phyloP scores from a whole-genome alignment of 2,329 filamentous ascomycete species.

The Ophiostoma sp. region DNA sequence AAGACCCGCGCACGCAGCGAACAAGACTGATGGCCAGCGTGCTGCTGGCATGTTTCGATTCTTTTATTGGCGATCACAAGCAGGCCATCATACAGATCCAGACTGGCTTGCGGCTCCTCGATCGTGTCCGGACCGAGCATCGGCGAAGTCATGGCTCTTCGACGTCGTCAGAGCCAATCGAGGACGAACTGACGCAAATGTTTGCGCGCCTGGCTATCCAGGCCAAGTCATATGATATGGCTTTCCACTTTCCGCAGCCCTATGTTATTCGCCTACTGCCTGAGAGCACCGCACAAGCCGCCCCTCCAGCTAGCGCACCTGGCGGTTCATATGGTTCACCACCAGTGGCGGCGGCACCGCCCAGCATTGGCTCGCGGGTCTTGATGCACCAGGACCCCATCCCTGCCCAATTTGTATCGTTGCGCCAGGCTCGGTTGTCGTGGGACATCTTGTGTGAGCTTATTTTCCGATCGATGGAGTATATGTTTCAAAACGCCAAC shows the following conservation, averaged over 20 bases:
- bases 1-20: constrained; percentile 39
- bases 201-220: constrained; percentile 60
- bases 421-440: constrained; percentile 51
- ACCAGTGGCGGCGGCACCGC: constrained; percentile 28
- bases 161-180: constrained; percentile 41
- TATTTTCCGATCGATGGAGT: constrained; percentile 55
- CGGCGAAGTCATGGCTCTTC: constrained; percentile 28
- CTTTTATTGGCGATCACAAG: constrained; percentile 58
- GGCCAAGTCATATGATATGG: constrained; percentile 64
- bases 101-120: constrained; percentile 50
- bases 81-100: constrained; percentile 59
- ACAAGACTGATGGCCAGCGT: constrained; percentile 60
- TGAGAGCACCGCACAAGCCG: constrained; percentile 23
- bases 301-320: constrained; percentile 19
- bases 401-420: constrained; percentile 43
- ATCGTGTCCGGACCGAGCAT: constrained; percentile 47
- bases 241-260: constrained; percentile 60
- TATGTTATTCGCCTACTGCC: constrained; percentile 53
- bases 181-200: constrained; percentile 57
- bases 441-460: constrained; percentile 54
- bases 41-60: constrained; percentile 63
- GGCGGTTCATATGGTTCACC: constrained; percentile 25
- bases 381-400: constrained; percentile 38
- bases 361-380: constrained; percentile 42
- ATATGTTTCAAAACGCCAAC: constrained; percentile 44